Evolutionary conservation across 352 stramenopile species (phyloP), one percentile per base, ranked within the genome.

Genomic region (Sclerospora graminicola): DNA sequence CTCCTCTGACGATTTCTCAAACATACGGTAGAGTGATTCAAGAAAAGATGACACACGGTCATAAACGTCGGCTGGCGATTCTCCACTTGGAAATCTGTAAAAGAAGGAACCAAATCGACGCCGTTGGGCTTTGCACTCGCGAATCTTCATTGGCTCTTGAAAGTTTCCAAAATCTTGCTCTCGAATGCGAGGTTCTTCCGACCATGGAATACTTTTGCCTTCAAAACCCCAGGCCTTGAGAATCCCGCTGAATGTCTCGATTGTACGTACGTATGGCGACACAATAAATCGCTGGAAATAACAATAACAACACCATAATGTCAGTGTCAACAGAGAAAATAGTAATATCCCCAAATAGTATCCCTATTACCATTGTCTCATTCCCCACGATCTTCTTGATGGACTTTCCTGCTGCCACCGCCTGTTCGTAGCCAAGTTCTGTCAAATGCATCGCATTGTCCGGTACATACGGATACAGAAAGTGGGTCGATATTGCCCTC

Each of bases 91-190:
- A 39, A 94, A 94, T 1, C 84, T 54, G 52, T 91, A 94, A 58
- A 94, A 95, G 47, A 95, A 95, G 18, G 73, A 80, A 13, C 82
- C 81, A 53, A 90, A 94, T 24, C 66, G 72, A 18, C 68, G 70
- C 3, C 77, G 73, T 39, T 89, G 75, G 10, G 62, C 44, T 44
- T 92, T 89, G 62, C 71, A 88, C 38, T 92, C 71, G 11, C 76
- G 71, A 49, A 92, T 89, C 33, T 84, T 84, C 20, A 72, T 45
- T 3, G 77, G 77, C 5, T 92, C 75, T 37, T 94, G 82, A 54
- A 92, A 94, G 42, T 95, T 95, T 42, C 80, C 84, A 69, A 94
- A 95, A 44, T 95, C 80, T 48, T 95, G 84, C 37, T 95, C 84
- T 9, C 80, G 71, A 36, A 95, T 91, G 8, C 82, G 80, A 6